Base-by-base conservation (phyloP, 257 asterid genomes). In the Echium plantagineum region DNA sequence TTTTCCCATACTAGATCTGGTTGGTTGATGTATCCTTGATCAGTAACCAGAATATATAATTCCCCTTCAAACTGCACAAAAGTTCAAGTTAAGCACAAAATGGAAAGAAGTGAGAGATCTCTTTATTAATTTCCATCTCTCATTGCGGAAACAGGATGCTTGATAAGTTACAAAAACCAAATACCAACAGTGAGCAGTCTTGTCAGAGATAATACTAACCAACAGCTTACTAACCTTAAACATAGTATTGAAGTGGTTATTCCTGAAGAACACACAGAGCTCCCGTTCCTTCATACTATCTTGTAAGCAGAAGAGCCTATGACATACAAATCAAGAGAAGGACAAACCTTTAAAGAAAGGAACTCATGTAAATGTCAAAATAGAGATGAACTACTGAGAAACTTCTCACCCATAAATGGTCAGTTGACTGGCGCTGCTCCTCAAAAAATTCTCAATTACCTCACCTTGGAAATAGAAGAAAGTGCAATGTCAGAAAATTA, bases 221-320 rank as follows among this genome's bases (percentile, higher is more conserved):
- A 67, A 60, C 22, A 61, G 56, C 3, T 30, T 55, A 71, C 87
- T 69, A 62, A 93, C 97, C 97, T 93, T 93, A 74, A 89, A 89
- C 99, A 93, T 89, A 52, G 96, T 86, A 71, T 89, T 93, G 86
- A 93, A 93, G 78, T 89, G 99, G 71, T 93, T 93, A 79, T 93
- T 93, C 67, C 99, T 83, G 86, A 93, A 93, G 59, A 93, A 86
- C 58, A 93, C 96, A 61, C 95, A 89, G 55, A 93, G 79, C 76
- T 89, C 99, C 2, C 94, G 82, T 74, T 93, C 99, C 81, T 85
- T 93, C 71, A 89, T 80, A 65, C 84, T 82, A 49, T 86, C 95
- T 81, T 69, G 90, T 74, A 93, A 86, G 85, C 87, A 78, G 78
- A 86, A 86, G 31, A 93, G 81, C 65, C 97, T 93, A 94, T 76